A percentile compares a stretch with the other conserved stretches of the same genome.
phyloP scores from a whole-genome alignment of 352 stramenopile species.

The Salisapilia sapeloensis region DNA sequence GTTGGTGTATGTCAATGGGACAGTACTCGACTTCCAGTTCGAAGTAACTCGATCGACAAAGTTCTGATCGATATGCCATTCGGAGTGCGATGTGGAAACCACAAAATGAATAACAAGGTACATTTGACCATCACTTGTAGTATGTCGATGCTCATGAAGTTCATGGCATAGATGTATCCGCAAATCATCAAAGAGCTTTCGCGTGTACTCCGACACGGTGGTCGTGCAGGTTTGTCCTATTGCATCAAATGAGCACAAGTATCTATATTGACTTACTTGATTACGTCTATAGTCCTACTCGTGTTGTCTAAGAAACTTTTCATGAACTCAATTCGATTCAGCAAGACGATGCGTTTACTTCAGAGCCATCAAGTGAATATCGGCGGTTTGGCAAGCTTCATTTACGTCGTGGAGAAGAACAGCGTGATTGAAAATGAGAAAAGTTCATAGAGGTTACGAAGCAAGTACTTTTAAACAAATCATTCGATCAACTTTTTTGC shows the following conservation, averaged over 20 bases:
- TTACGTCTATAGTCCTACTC: conserved; percentile 22
- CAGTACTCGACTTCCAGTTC: conserved; percentile 32
- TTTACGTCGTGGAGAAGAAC: conserved; percentile 38
- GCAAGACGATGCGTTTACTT: conserved; percentile 14
- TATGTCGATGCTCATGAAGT: not conserved
- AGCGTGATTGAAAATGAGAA: too few relatives aligned
- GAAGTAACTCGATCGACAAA: conserved; percentile 29
- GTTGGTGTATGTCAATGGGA: conserved; percentile 51
- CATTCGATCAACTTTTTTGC: too few relatives aligned
- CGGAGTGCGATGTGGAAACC: conserved; percentile 50
- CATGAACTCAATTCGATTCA: conserved; percentile 22
- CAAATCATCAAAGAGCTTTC: conserved; percentile 56
- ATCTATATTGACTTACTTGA: not conserved
- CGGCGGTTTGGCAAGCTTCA: conserved; percentile 30
- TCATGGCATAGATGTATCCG: conserved; percentile 41
- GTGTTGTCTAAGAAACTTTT: conserved; percentile 72
- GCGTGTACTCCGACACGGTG: conserved; percentile 30
- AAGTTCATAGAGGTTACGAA: too few relatives aligned
- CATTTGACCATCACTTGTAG: not conserved
- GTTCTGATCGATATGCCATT: conserved; percentile 71
- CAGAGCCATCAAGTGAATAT: conserved; percentile 54
- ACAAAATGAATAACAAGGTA: conserved; percentile 51
- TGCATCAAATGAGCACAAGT: not conserved
- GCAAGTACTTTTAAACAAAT: too few relatives aligned
- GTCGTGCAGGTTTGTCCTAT: conserved; percentile 17